Evolutionary conservation across 495 filamentous ascomycete genomes (phyloP).

Genomic region (Lophium mytilinum): DNA sequence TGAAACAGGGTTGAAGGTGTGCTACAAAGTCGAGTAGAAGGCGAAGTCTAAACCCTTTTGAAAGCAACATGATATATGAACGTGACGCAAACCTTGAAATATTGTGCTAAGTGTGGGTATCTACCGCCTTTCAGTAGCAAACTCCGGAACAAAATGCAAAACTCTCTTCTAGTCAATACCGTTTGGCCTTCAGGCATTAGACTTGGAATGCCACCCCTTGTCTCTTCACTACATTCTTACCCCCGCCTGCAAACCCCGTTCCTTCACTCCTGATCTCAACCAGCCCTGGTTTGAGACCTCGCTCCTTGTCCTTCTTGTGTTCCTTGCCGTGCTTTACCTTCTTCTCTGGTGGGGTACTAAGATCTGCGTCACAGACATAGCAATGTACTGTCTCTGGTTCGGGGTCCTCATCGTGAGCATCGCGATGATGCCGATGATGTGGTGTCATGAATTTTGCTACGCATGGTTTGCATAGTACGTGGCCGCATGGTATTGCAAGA

Average conservation of each 20-base stretch:
- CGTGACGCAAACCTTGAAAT: no score
- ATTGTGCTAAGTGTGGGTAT: no score
- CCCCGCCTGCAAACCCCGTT: constrained; percentile 85
- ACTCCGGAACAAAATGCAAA: no score
- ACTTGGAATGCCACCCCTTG: constrained; percentile 70
- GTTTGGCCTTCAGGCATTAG: not conserved
- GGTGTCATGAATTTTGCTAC: constrained; percentile 75
- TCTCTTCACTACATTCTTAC: constrained; percentile 73
- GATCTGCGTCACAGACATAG: constrained; percentile 80
- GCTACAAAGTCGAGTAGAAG: no score
- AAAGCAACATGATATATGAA: no score
- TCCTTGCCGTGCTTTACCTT: constrained; percentile 42
- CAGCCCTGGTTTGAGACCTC: constrained; percentile 60
- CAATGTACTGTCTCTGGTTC: constrained; percentile 50
- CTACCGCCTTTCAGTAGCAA: no score
- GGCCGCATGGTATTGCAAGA: constrained; percentile 86
- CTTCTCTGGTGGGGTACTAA: constrained; percentile 42
- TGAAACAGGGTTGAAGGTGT: no score
- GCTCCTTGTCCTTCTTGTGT: constrained; percentile 43
- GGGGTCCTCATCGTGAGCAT: constrained; percentile 52
- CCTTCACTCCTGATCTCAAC: constrained; percentile 83
- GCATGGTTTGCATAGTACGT: constrained; percentile 86
- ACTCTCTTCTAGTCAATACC: no score
- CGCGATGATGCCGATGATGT: constrained; percentile 29
- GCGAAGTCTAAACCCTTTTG: no score